Base-by-base conservation (phyloP, 1,284 basidiomycete species). In the Rhizoctonia solani region DNA sequence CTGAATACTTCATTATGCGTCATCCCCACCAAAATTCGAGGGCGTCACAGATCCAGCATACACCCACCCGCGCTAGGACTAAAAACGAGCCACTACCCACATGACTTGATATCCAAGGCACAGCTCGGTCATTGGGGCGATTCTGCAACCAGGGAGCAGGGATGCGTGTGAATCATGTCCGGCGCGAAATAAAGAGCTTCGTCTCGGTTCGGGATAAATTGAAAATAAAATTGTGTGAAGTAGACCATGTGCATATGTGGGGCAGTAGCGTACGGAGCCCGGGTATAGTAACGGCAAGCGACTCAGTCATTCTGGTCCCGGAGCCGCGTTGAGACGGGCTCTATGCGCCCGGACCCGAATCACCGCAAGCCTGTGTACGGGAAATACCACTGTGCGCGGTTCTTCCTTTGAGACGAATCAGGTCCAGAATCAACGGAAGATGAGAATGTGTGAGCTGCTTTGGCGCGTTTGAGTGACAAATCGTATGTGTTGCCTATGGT, bases 211-310 rank as follows among this genome's bases (percentile, higher is more conserved):
- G n/a, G n/a, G n/a, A n/a, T n/a, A n/a, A n/a, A n/a, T n/a, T n/a
- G 34, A 29, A 47, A 59, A 47, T 41, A 19, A 4, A 30, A 46
- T 34, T 59, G 56, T 27, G 41, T 23, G 32, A 16, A 34, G 16
- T 37, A n/a, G 11, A 52, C 29, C 58, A 63, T 52, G 58, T 50
- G 46, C 30, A 39, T 63, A 19, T 52, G 47, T 37, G 37, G 44
- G 46, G 27, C 6, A 23, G 23, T 32, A 32, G 29, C 58, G 16
- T 4, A 23, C 46, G 30, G 46, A 47, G 52, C 39, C 49, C 30
- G 25, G 44, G 25, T 50, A 37, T 59, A n/a, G 14, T 50, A n/a
- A n/a, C n/a, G n/a, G 46, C 58, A 63, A 63, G 58, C 58, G 58
- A 63, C 46, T 63, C 58, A 63, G 25, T 49, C 29, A 21, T 49